Evolutionary conservation across 345 rosid species (phyloP).

Genomic region (Cochlearia excelsa): DNA sequence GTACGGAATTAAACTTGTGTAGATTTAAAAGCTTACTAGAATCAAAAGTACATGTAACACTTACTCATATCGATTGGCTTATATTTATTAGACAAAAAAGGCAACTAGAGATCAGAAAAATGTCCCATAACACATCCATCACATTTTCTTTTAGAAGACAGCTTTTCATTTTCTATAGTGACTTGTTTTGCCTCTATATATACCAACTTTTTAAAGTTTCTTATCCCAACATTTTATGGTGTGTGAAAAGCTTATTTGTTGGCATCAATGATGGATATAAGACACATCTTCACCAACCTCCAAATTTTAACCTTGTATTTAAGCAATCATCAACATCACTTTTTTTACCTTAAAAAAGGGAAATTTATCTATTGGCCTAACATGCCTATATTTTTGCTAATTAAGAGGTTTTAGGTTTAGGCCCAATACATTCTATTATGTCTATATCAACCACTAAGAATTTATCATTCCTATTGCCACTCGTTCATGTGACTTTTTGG

Average conservation of each 20-base stretch:
- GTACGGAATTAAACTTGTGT: conserved; percentile 9
- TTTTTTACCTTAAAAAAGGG: conserved; percentile 3
- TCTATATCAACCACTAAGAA: too few species aligned
- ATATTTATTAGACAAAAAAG: conserved; percentile 6
- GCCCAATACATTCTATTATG: too few species aligned
- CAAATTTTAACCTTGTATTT: conserved; percentile 8
- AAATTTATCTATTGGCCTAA: too few species aligned
- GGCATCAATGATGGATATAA: conserved; percentile 19
- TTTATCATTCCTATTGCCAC: too few species aligned
- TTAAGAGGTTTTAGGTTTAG: too few species aligned
- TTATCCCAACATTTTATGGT: conserved; percentile 22
- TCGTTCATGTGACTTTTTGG: too few species aligned
- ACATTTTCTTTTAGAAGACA: conserved; percentile 10
- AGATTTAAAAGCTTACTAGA: conserved; percentile 22
- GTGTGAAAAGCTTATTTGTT: conserved; percentile 22
- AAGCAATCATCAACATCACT: conserved; percentile 30
- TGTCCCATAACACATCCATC: conserved; percentile 8
- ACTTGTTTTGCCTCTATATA: conserved; percentile 4
- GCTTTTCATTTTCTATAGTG: conserved; percentile 13
- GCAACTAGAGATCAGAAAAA: conserved; percentile 16
- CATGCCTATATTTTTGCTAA: too few species aligned
- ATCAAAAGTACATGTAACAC: conserved; percentile 2
- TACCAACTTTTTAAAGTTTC: conserved; percentile 17
- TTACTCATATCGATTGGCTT: conserved; percentile 19
- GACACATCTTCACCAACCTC: conserved; percentile 27